phyloP scores from a whole-genome alignment of 176 grass and related monocot genomes.

The Juncus effusus region DNA sequence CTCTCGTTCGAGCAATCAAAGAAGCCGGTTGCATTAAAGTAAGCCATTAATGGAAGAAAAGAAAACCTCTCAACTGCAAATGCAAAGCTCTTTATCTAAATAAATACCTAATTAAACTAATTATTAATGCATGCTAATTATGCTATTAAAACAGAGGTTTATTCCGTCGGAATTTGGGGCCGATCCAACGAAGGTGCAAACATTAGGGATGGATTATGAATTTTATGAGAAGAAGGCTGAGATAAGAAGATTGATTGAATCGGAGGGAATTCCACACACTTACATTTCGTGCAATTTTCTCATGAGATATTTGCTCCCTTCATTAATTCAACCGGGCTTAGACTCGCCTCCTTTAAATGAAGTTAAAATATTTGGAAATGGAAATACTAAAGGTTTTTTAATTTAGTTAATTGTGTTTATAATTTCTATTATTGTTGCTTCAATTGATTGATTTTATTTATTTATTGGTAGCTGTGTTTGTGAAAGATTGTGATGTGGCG shows the following conservation, averaged over 20 bases:
- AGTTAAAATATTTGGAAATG: constrained; percentile 71
- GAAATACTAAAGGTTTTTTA: constrained; percentile 59
- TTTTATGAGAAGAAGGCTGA: constrained; percentile 74
- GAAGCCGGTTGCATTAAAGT: constrained; percentile 83
- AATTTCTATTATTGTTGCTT: no score
- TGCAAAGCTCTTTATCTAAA: not conserved
- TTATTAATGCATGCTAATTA: not conserved
- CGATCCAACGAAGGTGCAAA: constrained; percentile 78
- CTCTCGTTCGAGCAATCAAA: constrained; percentile 74
- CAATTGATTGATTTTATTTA: not conserved
- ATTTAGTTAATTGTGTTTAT: no score
- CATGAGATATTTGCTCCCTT: constrained; percentile 80
- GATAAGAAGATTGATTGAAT: constrained; percentile 64
- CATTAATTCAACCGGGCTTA: constrained; percentile 73
- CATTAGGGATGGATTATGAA: constrained; percentile 56
- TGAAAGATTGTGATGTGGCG: constrained; percentile 69
- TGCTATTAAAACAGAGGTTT: constrained; percentile 58
- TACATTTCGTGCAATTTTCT: constrained; percentile 89
- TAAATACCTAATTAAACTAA: not conserved
- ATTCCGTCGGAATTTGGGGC: constrained; percentile 82
- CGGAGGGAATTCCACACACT: constrained; percentile 72
- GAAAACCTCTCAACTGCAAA: no score
- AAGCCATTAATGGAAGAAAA: constrained; percentile 4
- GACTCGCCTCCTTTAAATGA: constrained; percentile 74
- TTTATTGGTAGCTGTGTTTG: constrained; percentile 62